Evolutionary conservation across 306 rosid species (phyloP).

Genomic region (Casuarina glauca): DNA sequence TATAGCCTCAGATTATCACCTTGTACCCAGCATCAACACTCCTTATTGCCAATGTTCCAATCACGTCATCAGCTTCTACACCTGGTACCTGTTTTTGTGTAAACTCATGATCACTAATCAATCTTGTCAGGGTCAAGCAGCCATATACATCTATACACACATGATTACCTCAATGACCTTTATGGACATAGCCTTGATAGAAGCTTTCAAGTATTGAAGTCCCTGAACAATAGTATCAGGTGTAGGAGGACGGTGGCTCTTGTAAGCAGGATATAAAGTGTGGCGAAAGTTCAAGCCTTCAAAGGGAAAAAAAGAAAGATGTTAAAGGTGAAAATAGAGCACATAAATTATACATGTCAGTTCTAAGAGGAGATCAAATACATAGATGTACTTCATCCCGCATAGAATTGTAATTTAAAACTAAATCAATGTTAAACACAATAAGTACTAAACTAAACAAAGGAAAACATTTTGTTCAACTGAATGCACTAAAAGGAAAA

Average conservation of each 20-base stretch:
- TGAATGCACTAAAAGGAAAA: not conserved
- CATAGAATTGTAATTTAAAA: not conserved
- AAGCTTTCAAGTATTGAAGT: conserved; percentile 92
- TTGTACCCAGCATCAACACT: conserved; percentile 86
- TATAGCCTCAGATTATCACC: conserved; percentile 48
- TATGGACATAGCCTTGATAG: conserved; percentile 91
- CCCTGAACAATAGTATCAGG: conserved; percentile 98
- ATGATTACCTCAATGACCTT: conserved; percentile 81
- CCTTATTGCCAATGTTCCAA: conserved; percentile 86
- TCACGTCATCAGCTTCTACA: conserved; percentile 98
- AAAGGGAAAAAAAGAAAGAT: conserved; percentile 19
- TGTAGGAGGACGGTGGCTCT: conserved; percentile 93
- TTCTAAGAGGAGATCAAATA: not conserved
- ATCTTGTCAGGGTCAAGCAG: conserved; percentile 18
- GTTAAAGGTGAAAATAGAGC: conserved; percentile 13
- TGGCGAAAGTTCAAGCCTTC: conserved; percentile 92
- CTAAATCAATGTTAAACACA: not conserved
- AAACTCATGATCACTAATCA: conserved; percentile 27
- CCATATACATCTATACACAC: conserved; percentile 20
- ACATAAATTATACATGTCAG: not conserved
- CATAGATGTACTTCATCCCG: not conserved
- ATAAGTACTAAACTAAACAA: not conserved
- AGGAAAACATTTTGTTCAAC: not conserved
- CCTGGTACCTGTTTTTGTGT: conserved; percentile 79
- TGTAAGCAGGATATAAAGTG: conserved; percentile 77